Percentiles rank a stretch among this genome's conserved stretches.
These are phyloP conservation scores for Lasiosphaeria hispida DNA, from an alignment of 495 filamentous ascomycete genomes.

Conservation along the genomic window DNA sequence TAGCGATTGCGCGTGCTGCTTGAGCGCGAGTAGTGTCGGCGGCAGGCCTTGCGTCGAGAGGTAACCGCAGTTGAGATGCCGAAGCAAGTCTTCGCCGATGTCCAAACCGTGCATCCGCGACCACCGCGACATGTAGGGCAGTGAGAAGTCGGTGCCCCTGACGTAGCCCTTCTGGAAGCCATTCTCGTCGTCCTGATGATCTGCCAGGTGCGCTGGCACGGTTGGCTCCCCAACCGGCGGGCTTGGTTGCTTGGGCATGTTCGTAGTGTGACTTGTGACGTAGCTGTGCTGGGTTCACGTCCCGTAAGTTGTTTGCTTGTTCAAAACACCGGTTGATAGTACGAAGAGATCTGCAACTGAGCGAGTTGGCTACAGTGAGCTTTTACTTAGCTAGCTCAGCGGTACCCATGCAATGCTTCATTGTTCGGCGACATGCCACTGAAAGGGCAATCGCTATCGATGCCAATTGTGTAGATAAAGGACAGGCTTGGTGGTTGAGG, in stretches of 20 bases:
- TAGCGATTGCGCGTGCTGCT: slow-evolving; percentile 55
- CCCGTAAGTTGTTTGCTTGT: too few relatives aligned
- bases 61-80: slow-evolving; percentile 51
- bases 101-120: slow-evolving; percentile 23
- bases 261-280: too few relatives aligned
- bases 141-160: slow-evolving; percentile 31
- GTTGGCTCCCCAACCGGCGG: background rate
- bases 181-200: slow-evolving; percentile 35
- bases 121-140: slow-evolving; percentile 32
- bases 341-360: too few relatives aligned
- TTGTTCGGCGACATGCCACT: too few relatives aligned
- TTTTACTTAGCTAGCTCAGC: too few relatives aligned
- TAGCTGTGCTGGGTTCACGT: too few relatives aligned
- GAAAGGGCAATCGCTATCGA: too few relatives aligned
- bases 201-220: slow-evolving; percentile 24
- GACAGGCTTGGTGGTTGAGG: too few relatives aligned
- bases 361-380: too few relatives aligned
- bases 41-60: slow-evolving; percentile 44
- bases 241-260: background rate
- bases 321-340: too few relatives aligned
- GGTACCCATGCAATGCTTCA: too few relatives aligned
- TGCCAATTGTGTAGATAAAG: too few relatives aligned
- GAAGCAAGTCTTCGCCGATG: slow-evolving; percentile 27
- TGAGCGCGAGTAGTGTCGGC: slow-evolving; percentile 51
- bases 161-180: slow-evolving; percentile 51